These are phyloP conservation scores for Plasmodium coatneyi DNA, from an alignment of 169 alveolate species.

Conservation along the genomic window DNA sequence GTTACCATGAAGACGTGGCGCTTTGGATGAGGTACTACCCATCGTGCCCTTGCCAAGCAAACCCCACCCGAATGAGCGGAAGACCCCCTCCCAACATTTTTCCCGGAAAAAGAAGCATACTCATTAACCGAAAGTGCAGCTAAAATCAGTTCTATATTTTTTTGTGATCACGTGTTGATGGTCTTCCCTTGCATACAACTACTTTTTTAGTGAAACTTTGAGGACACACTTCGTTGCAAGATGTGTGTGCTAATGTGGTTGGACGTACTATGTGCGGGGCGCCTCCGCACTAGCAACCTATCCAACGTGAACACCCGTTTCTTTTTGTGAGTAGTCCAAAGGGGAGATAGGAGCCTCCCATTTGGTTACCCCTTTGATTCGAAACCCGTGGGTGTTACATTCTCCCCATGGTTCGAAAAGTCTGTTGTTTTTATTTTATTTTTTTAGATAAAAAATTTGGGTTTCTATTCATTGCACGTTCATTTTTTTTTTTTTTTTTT, in stretches of 20 bases:
- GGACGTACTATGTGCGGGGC: background rate
- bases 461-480: background rate
- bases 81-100: background rate
- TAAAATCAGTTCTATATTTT: background rate
- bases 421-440: background rate
- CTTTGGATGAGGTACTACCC: background rate
- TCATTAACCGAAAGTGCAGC: background rate
- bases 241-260: background rate
- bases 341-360: background rate
- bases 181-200: background rate
- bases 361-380: background rate
- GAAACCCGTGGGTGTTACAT: background rate
- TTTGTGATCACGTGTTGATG: background rate
- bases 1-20: background rate
- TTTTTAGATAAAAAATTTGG: background rate
- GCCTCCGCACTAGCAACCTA: background rate
- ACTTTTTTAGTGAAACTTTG: background rate
- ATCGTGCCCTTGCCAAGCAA: background rate
- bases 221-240: background rate
- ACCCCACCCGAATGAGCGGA: background rate
- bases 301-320: background rate
- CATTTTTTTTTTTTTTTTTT: background rate
- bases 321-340: background rate
- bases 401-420: background rate
- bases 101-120: background rate